These are phyloP conservation scores for Oxytropis ochrocephala DNA, from an alignment of 306 rosid genomes.

Conservation along the genomic window DNA sequence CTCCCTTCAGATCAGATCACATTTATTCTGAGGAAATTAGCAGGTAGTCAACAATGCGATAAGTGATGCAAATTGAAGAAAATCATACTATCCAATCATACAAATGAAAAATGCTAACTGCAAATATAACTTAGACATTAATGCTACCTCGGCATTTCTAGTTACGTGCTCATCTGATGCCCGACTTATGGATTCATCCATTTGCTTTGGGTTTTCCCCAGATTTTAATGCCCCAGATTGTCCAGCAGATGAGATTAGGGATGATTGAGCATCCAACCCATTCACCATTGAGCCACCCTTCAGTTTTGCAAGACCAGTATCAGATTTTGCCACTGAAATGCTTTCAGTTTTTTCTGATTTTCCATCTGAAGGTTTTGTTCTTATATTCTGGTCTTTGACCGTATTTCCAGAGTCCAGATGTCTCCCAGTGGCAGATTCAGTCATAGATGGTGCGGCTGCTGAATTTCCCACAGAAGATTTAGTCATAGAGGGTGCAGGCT, in stretches of 20 bases:
- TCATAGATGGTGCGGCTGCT: slow-evolving; percentile 45
- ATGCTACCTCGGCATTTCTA: slow-evolving; percentile 65
- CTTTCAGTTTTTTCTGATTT: slow-evolving; percentile 60
- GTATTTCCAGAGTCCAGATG: slow-evolving; percentile 47
- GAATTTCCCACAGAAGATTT: slow-evolving; percentile 60
- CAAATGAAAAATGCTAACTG: slow-evolving; percentile 7
- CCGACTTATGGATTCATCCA: slow-evolving; percentile 57
- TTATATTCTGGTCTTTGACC: slow-evolving; percentile 54
- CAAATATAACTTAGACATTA: not conserved
- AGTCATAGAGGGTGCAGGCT: slow-evolving; percentile 55
- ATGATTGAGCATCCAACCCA: slow-evolving; percentile 66
- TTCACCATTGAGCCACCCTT: slow-evolving; percentile 50
- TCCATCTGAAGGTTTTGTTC: slow-evolving; percentile 52
- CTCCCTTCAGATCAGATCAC: not conserved
- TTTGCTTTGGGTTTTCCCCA: slow-evolving; percentile 56
- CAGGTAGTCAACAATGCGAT: not conserved
- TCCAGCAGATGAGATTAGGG: slow-evolving; percentile 35
- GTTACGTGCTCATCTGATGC: slow-evolving; percentile 51
- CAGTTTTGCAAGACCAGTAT: slow-evolving; percentile 56
- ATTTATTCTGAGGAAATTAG: slow-evolving; percentile 3
- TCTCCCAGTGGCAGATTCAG: slow-evolving; percentile 60
- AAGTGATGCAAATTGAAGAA: slow-evolving; percentile 7
- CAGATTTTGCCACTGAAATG: slow-evolving; percentile 45
- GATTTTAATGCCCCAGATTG: slow-evolving; percentile 64
- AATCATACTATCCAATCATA: not conserved